Base-by-base conservation (phyloP, 108 stramenopile species). In the Skeletonema potamos region DNA sequence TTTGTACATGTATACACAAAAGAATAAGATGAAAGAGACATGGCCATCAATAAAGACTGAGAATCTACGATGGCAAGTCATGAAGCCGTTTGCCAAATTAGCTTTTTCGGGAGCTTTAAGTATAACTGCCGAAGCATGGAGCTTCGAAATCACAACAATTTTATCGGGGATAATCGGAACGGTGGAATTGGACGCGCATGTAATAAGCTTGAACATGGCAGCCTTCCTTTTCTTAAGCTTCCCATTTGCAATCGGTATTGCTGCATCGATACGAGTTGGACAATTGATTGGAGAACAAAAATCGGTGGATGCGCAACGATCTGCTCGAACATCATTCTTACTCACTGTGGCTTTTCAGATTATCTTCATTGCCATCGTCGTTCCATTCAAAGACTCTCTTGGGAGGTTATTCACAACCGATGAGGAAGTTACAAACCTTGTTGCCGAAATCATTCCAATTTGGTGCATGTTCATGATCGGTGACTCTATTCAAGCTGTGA, bases 131-230 rank as follows among this genome's bases (percentile, higher is more conserved):
- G 81, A 82, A 43, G 76, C 75, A 2, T 82, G 81, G 81, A 63
- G 54, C 2, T 82, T 76, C 58, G 81, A 82, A 55, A 43, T 76
- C 26, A 76, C 81, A 55, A 82, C 81, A n/a, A 82, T 82, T n/a
- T 51, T 82, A 58, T 70, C 81, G 17, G 81, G 81, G n/a, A 28
- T 82, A 54, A 7, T 82, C 29, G 74, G 81, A 22, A 77, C 75
- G 11, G 51, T 72, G 0, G 70, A 57, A 27, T 54, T 82, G 64
- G 70, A 76, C 62, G 81, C 81, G 5, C 81, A 82, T 54, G 59
- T 72, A 8, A 72, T 82, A 37, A 76, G 75, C 2, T 66, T 82
- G 44, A 82, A 26, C 10, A 61, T 82, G 26, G 70, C 75, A 5
- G 67, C 74, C 13, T 76, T 82, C 34, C 54, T 82, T 12, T 82